Evolutionary conservation across 768 basidiomycete genomes (phyloP).

Genomic region (Calocybe gangraenosa): DNA sequence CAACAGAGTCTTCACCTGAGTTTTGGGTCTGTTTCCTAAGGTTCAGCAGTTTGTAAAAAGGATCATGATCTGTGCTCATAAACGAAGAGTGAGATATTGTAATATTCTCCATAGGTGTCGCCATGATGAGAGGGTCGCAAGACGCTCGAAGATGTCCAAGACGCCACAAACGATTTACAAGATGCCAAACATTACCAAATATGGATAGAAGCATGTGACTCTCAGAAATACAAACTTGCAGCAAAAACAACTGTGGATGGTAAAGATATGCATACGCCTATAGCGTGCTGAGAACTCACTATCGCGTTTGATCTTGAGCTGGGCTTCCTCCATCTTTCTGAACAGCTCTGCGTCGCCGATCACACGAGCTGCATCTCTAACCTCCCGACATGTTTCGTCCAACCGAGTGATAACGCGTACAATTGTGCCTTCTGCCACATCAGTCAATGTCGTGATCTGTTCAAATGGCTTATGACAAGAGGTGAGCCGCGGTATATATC

Average conservation of each 20-base stretch:
- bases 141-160: not conserved
- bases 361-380: constrained; percentile 93
- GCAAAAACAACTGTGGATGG: constrained; percentile 69
- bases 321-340: constrained; percentile 97
- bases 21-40: constrained; percentile 10
- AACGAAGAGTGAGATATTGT: constrained; percentile 13
- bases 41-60: not conserved
- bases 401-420: constrained; percentile 93
- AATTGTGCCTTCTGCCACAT: constrained; percentile 95
- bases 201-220: constrained; percentile 3
- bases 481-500: not conserved
- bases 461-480: constrained; percentile 73
- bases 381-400: constrained; percentile 96
- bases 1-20: constrained; percentile 8
- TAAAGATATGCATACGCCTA: constrained; percentile 7
- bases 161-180: not conserved
- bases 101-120: constrained; percentile 24
- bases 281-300: constrained; percentile 52
- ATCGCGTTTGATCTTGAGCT: constrained; percentile 91
- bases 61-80: constrained; percentile 8
- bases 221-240: constrained; percentile 78
- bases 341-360: constrained; percentile 95
- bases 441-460: constrained; percentile 88
- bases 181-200: not conserved
- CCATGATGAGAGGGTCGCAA: constrained; percentile 20